These are phyloP conservation scores for Trifolium repens DNA, from an alignment of 306 rosid species.

Conservation along the genomic window DNA sequence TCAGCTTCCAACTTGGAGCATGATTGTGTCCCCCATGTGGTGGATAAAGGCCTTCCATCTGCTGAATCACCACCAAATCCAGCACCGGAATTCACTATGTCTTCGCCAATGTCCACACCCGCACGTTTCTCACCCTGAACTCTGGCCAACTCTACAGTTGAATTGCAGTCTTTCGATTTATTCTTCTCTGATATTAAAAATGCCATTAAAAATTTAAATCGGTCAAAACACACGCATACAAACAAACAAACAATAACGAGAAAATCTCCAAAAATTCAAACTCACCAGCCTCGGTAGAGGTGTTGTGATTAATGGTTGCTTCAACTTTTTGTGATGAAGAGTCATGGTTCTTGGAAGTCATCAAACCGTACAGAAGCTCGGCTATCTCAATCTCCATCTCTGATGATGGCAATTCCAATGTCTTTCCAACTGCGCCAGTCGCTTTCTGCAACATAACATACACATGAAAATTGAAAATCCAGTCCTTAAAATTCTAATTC, in stretches of 20 bases:
- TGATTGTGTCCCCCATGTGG: slow-evolving; percentile 15
- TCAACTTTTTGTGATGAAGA: slow-evolving; percentile 43
- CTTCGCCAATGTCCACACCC: slow-evolving; percentile 42
- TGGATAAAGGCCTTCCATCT: slow-evolving; percentile 22
- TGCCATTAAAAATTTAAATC: not conserved
- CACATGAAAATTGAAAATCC: slow-evolving; percentile 33
- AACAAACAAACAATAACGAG: not conserved
- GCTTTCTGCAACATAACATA: slow-evolving; percentile 52
- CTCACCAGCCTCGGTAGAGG: slow-evolving; percentile 42
- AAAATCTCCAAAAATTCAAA: slow-evolving; percentile 33
- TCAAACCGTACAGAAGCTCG: slow-evolving; percentile 70
- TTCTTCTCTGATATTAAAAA: slow-evolving; percentile 46
- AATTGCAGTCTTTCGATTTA: slow-evolving; percentile 43
- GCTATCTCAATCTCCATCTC: slow-evolving; percentile 81
- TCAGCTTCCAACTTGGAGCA: slow-evolving; percentile 39
- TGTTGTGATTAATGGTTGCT: slow-evolving; percentile 21
- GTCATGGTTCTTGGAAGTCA: slow-evolving; percentile 48
- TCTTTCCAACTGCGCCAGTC: slow-evolving; percentile 44
- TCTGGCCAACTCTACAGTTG: slow-evolving; percentile 37
- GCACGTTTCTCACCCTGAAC: slow-evolving; percentile 42
- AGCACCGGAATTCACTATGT: slow-evolving; percentile 29
- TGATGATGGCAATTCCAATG: slow-evolving; percentile 45
- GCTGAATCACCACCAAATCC: slow-evolving; percentile 23
- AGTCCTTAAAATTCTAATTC: not conserved
- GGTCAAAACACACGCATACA: not conserved